Base-by-base conservation (phyloP, 1,284 basidiomycete genomes). In the Ganoderma multipileum region DNA sequence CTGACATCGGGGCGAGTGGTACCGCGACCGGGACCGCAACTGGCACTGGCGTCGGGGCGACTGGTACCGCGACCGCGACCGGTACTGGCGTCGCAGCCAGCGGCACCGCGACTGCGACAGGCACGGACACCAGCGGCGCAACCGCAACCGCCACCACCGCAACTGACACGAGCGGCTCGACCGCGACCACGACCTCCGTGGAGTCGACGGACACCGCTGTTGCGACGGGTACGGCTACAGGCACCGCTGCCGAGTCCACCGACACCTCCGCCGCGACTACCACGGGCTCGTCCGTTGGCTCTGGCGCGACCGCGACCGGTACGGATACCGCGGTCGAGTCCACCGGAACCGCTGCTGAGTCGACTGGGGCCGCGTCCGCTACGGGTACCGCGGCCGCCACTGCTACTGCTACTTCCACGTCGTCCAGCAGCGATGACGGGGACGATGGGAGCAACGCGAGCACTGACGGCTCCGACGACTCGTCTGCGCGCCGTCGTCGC, bases 341-440 rank as follows among this genome's bases (percentile, higher is more conserved):
- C n/a, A n/a, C n/a, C n/a, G n/a, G n/a, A n/a, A 47, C 60, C 20
- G 58, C 69, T 7, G 57, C 65, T 5, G 68, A 67, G 6, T 41
- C 59, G 2, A 50, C 64, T 39, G 50, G 54, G 20, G 44, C n/a
- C 20, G 44, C 30, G 18, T 65, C 67, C 65, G 33, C 69, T 20
- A 65, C 70, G 8, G 33, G 33, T 8, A 33, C 33, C 33, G 33
- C 33, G n/a, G n/a, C n/a, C n/a, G n/a, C 54, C 67, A 44, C 63
- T 20, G 39, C 69, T 1, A 54, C 61, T n/a, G 68, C 59, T 11
- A 58, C 67, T 38, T 59, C 61, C 12, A 54, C 44, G 18, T 58
- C 61, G 26, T 42, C 41, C 41, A 42, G 66, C 64, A 9, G 55
- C 64, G 30, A 38, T 41, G 33, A 33, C 33, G 33, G 33, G 33